Evolutionary conservation across 1,284 basidiomycete species (phyloP).

Genomic region (Moesziomyces antarcticus): DNA sequence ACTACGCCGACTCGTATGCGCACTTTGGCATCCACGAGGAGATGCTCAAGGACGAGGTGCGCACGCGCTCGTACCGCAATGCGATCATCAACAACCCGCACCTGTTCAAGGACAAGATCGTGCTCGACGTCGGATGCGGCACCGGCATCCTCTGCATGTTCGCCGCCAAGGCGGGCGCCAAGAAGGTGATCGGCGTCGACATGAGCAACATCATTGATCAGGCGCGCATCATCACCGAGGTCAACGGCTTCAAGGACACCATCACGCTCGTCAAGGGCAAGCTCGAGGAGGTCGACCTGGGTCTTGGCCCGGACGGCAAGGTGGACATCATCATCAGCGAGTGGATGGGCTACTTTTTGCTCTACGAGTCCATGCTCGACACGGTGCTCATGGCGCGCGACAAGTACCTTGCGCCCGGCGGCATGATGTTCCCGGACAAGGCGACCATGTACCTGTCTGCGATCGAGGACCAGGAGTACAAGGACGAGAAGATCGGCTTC

Average conservation of each 20-base stretch:
- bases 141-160: conserved; percentile 99
- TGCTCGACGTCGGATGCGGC: conserved; percentile 97
- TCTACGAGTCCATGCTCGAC: conserved; percentile 99
- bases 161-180: conserved; percentile 95
- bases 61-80: conserved; percentile 92
- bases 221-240: conserved; percentile 94
- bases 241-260: conserved; percentile 91
- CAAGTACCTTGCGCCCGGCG: conserved; percentile 86
- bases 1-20: conserved; percentile 68
- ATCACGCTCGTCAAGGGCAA: conserved; percentile 98
- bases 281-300: conserved; percentile 83
- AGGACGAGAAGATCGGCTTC: conserved; percentile 95
- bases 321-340: conserved; percentile 98
- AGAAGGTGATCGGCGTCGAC: conserved; percentile 87
- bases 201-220: conserved; percentile 99
- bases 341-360: conserved; percentile 85
- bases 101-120: conserved; percentile 81
- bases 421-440: conserved; percentile 94
- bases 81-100: conserved; percentile 95
- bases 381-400: conserved; percentile 96
- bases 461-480: conserved; percentile 99
- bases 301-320: conserved; percentile 63
- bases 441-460: conserved; percentile 94
- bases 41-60: conserved; percentile 97
- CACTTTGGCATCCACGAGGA: conserved; percentile 73